A percentile compares a stretch with the other conserved stretches of the same genome.
Conservation (phyloP, 768 basidiomycete species). For the Mycena venus region DNA sequence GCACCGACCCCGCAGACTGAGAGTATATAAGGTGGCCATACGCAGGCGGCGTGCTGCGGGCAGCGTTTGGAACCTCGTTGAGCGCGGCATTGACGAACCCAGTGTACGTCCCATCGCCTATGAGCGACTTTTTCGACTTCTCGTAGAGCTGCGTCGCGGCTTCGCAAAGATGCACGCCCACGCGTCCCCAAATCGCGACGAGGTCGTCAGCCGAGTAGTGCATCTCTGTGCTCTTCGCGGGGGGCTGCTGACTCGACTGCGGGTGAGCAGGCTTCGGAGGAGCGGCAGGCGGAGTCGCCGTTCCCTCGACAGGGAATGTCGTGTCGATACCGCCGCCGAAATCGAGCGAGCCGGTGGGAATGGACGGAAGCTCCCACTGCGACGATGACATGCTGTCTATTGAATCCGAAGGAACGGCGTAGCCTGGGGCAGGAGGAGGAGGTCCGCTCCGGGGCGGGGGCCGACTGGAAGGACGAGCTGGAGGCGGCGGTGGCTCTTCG, state of each 20-base stretch:
- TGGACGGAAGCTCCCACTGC: constrained; percentile 78
- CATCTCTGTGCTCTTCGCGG: constrained; percentile 45
- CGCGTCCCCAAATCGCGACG: constrained; percentile 75
- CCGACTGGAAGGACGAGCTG: constrained; percentile 45
- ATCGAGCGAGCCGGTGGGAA: constrained; percentile 68
- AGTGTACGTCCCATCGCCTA: constrained; percentile 88
- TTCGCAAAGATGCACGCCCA: constrained; percentile 82
- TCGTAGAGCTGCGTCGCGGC: constrained; percentile 76
- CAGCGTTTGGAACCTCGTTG: constrained; percentile 74
- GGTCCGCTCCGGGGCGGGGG: constrained; percentile 58
- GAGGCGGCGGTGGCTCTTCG: constrained; percentile 60
- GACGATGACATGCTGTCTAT: constrained; percentile 52
- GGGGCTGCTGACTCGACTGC: constrained; percentile 31
- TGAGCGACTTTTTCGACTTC: constrained; percentile 80
- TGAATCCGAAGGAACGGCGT: constrained; percentile 35
- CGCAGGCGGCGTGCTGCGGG: constrained; percentile 51
- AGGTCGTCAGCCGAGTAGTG: constrained; percentile 74
- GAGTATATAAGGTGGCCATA: constrained; percentile 85
- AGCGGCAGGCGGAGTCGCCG: constrained; percentile 44
- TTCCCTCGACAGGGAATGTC: constrained; percentile 37
- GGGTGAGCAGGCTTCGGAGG: constrained; percentile 30
- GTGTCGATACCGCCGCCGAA: constrained; percentile 56
- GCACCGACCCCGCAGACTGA: constrained; percentile 76
- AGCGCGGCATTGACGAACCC: constrained; percentile 84
- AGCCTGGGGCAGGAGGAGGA: constrained; percentile 48